Conservation (phyloP, 768 basidiomycete species). For the Suillus americanus region DNA sequence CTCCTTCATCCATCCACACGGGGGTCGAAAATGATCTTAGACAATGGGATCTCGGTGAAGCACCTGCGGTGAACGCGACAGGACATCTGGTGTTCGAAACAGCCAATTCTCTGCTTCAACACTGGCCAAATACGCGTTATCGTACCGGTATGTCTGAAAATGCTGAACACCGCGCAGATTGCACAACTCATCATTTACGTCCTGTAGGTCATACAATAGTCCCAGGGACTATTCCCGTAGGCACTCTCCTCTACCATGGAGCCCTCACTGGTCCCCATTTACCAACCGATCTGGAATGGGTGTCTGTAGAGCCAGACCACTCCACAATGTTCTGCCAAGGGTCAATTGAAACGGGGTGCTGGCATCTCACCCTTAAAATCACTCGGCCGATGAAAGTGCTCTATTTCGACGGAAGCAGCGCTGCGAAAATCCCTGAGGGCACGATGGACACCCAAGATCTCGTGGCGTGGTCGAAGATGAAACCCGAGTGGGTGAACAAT, state of each 20-base stretch:
- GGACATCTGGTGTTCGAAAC: slow-evolving; percentile 36
- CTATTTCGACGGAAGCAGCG: slow-evolving; percentile 34
- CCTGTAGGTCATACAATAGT: slow-evolving; percentile 30
- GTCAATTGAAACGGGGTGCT: slow-evolving; percentile 15
- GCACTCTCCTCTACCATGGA: slow-evolving; percentile 39
- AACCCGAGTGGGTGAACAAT: slow-evolving; percentile 14
- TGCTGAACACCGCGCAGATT: not conserved
- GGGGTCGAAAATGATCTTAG: not conserved
- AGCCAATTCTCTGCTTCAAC: slow-evolving; percentile 34
- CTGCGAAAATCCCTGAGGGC: slow-evolving; percentile 29
- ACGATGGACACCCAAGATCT: slow-evolving; percentile 38
- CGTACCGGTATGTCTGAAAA: slow-evolving; percentile 28
- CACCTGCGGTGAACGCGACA: slow-evolving; percentile 29
- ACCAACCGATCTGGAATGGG: slow-evolving; percentile 25
- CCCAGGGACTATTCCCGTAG: slow-evolving; percentile 33
- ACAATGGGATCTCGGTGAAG: slow-evolving; percentile 20
- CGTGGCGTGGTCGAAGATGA: slow-evolving; percentile 28
- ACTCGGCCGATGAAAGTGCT: slow-evolving; percentile 29
- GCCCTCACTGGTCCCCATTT: slow-evolving; percentile 11
- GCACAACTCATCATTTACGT: not conserved
- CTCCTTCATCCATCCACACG: too few relatives aligned
- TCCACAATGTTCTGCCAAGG: slow-evolving; percentile 35
- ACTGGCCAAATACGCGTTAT: slow-evolving; percentile 38
- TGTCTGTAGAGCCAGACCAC: slow-evolving; percentile 36
- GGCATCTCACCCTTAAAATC: slow-evolving; percentile 30